These are phyloP conservation scores for Aureobasidium sp. DNA, from an alignment of 2,329 filamentous ascomycete species.

Conservation along the genomic window DNA sequence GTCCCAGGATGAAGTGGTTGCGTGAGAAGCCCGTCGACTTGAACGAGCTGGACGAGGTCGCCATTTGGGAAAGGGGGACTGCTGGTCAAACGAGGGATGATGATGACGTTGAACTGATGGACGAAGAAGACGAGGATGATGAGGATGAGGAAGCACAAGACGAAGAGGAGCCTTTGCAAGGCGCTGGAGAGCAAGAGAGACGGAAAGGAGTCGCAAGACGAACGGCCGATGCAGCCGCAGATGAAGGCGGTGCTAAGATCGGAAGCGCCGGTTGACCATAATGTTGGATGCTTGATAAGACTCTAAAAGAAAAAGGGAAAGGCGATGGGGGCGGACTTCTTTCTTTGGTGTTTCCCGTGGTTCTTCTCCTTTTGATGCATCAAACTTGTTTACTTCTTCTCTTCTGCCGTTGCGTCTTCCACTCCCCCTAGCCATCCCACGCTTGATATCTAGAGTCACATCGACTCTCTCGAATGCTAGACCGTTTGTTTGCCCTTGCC, in stretches of 20 bases:
- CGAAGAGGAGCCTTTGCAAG: slow-evolving; percentile 9
- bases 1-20: slow-evolving; percentile 95
- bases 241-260: slow-evolving; percentile 8
- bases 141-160: slow-evolving; percentile 14
- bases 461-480: neutral
- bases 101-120: slow-evolving; percentile 13
- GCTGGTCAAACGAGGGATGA: slow-evolving; percentile 30
- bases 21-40: slow-evolving; percentile 74
- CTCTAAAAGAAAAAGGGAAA: neutral
- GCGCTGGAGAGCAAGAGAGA: neutral
- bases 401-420: neutral
- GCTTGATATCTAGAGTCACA: neutral
- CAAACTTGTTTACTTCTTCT: neutral
- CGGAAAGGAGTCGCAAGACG: neutral
- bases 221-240: neutral
- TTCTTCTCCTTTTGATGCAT: neutral
- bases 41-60: slow-evolving; percentile 70
- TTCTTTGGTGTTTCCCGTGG: neutral
- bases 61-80: slow-evolving; percentile 32
- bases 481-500: neutral
- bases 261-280: neutral
- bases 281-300: neutral
- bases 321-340: neutral
- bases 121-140: slow-evolving; percentile 15
- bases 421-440: neutral